A percentile compares a stretch with the other conserved stretches of the same genome.
Evolutionary conservation across 495 filamentous ascomycete genomes (phyloP).

Genomic region (Chaetomium tenue): DNA sequence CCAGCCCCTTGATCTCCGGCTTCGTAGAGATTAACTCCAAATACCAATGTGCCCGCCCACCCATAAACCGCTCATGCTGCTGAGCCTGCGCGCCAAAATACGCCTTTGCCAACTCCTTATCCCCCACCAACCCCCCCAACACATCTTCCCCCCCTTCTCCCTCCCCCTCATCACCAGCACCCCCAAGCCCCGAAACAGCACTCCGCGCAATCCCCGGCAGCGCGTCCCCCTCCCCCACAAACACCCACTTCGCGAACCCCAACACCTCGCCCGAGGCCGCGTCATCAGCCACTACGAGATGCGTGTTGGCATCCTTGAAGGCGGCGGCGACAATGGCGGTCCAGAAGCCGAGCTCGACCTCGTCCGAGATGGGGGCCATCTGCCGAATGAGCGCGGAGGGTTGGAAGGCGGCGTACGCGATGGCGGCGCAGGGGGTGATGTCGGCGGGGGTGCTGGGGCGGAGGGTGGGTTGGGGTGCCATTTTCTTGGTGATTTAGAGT

Average conservation of each 20-base stretch:
- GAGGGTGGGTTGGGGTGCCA: background rate
- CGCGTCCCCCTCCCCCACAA: background rate
- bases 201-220: background rate
- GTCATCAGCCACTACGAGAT: conserved; percentile 10
- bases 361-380: background rate
- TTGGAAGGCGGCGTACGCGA: background rate
- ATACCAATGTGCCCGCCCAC: conserved; percentile 39
- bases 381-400: background rate
- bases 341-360: background rate
- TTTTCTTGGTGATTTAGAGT: background rate
- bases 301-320: background rate
- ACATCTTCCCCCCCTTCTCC: background rate
- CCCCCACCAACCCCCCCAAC: background rate
- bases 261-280: background rate
- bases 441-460: background rate
- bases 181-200: no score
- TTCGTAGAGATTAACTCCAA: conserved; percentile 51
- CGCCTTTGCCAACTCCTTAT: background rate
- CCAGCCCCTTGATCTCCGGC: conserved; percentile 49
- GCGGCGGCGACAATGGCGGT: background rate
- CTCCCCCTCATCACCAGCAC: background rate
- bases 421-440: background rate
- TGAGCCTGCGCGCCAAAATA: conserved; percentile 10
- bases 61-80: conserved; percentile 38
- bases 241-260: conserved; percentile 1